Base-by-base conservation (phyloP, 192 early-diverging fungal species). In the Martensiomyces pterosporus region DNA sequence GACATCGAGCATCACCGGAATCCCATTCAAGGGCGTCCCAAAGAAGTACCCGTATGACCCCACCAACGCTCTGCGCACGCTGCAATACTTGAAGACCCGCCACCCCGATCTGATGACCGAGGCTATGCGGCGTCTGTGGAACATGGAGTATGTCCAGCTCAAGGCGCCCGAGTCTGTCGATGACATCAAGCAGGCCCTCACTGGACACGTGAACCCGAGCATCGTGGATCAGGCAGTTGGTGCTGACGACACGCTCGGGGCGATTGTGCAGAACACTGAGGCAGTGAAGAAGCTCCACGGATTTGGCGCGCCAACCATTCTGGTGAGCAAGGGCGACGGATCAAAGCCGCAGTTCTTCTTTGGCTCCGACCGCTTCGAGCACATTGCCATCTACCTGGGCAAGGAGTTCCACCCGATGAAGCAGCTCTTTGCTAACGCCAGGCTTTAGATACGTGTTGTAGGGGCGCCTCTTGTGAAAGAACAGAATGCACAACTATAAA, bases 331-430 rank as follows among this genome's bases (percentile, higher is more conserved):
- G 43, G 37, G 17, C 2, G 34, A 15, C 3, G 17, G 42, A 1
- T 13, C 33, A 9, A 54, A 62, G 43, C 60, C 66, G 17, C 53
- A 71, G 48, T 27, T 71, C 27, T 71, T 54, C 40, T 71, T 71
- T 47, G 67, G 67, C 10, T 71, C 67, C 0, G 67, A 71, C 33
- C 33, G 67, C 16, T 71, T 71, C 18, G 67, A 71, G 49, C 67
- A 71, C 24, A 43, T 71, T 25, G 67, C 67, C 22, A 60, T 64
- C 18, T 50, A 59, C 14, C 41, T 71, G 15, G 60, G 40, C 10
- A 57, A 56, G 21, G 60, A 71, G 17, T 64, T 55, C 19, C 37
- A 46, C 18, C 60, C 67, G 0, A 71, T 63, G 60, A 71, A 55
- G 46, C 67, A 71, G 33, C 48, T 71, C 5, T 71, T 71, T 47